Percentiles rank a stretch among this genome's conserved stretches.
Conservation (phyloP, 345 rosid genomes). For the Hypericum perforatum region DNA sequence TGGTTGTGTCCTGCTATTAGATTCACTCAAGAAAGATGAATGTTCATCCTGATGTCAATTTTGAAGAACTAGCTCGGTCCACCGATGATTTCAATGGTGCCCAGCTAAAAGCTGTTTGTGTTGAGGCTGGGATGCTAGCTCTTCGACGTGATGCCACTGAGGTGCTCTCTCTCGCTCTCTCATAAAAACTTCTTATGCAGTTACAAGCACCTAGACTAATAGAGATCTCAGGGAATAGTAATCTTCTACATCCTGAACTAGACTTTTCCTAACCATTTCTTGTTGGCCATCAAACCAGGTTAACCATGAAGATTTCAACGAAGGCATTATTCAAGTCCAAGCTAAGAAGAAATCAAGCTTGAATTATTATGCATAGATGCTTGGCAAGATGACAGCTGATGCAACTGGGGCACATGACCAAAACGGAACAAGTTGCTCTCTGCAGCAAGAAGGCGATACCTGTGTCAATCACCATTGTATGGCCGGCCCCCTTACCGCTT, state of each 20-base stretch:
- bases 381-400: neutral
- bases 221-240: too few species aligned
- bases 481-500: too few species aligned
- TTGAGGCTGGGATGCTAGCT: conserved; percentile 99
- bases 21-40: conserved; percentile 99
- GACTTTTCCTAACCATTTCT: too few species aligned
- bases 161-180: conserved; percentile 29
- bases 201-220: too few species aligned
- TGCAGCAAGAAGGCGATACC: neutral
- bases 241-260: too few species aligned
- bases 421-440: neutral
- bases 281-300: conserved; percentile 41
- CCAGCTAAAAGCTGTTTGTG: conserved; percentile 95
- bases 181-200: too few species aligned
- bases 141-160: conserved; percentile 98
- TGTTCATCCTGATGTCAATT: conserved; percentile 90
- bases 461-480: too few species aligned
- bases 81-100: conserved; percentile 99
- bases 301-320: conserved; percentile 96
- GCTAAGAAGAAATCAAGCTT: conserved; percentile 99
- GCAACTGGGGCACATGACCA: neutral
- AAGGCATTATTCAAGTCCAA: conserved; percentile 97
- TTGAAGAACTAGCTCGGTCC: conserved; percentile 96
- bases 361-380: conserved; percentile 70
- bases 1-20: conserved; percentile 19